Evolutionary conservation across 345 rosid genomes (phyloP).

Genomic region (Cardiospermum halicacabum): DNA sequence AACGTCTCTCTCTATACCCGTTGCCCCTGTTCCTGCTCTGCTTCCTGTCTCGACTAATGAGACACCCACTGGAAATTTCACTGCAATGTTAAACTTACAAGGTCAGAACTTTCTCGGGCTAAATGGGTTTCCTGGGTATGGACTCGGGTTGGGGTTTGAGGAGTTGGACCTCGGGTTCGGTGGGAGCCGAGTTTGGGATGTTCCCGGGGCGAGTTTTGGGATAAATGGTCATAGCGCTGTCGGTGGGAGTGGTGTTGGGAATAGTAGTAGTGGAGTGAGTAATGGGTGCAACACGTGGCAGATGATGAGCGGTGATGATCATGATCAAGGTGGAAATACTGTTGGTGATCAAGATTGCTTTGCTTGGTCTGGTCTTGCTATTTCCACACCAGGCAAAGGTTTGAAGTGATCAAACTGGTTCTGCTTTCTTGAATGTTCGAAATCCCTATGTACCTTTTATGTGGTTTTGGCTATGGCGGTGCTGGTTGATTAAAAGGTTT

Average conservation of each 20-base stretch:
- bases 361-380: constrained; percentile 52
- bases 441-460: constrained; percentile 3
- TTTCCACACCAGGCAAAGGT: constrained; percentile 41
- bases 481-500: not conserved
- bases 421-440: not conserved
- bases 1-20: constrained; percentile 7
- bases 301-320: constrained; percentile 21
- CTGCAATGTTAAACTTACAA: constrained; percentile 19
- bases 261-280: constrained; percentile 6
- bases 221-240: constrained; percentile 7
- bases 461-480: not conserved
- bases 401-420: constrained; percentile 32
- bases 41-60: constrained; percentile 4
- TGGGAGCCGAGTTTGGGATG: constrained; percentile 33
- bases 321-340: constrained; percentile 17
- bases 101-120: constrained; percentile 19
- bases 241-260: constrained; percentile 8
- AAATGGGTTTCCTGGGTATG: constrained; percentile 24
- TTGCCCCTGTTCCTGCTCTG: constrained; percentile 16
- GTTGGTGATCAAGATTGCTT: constrained; percentile 37
- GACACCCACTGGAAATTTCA: constrained; percentile 22
- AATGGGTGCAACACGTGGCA: constrained; percentile 38
- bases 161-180: constrained; percentile 35
- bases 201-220: constrained; percentile 26
- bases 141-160: constrained; percentile 25